These are phyloP conservation scores for Aquanectria penicillioides DNA, from an alignment of 2,329 filamentous ascomycete species.

Conservation along the genomic window DNA sequence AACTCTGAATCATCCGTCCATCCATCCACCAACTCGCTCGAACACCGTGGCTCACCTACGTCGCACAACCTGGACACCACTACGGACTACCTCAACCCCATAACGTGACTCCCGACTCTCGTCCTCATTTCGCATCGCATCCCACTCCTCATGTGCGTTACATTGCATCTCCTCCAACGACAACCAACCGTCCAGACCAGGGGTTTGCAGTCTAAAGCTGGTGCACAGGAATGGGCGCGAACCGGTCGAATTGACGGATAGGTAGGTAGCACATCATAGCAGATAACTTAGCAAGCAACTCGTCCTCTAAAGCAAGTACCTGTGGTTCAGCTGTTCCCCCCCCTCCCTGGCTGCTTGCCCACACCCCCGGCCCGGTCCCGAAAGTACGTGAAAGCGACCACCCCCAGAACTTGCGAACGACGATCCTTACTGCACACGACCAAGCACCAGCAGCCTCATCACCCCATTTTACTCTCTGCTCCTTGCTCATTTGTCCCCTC, in stretches of 20 bases:
- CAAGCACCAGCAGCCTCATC: slow-evolving; percentile 26
- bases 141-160: neutral
- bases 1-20: slow-evolving; percentile 8
- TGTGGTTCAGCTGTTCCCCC: slow-evolving; percentile 17
- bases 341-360: neutral
- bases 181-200: neutral
- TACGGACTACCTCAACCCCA: neutral
- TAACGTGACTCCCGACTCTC: too few relatives aligned
- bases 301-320: slow-evolving; percentile 25
- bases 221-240: neutral
- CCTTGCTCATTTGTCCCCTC: neutral
- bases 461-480: slow-evolving; percentile 19
- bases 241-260: neutral
- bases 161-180: slow-evolving; percentile 4
- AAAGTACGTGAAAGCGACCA: slow-evolving; percentile 6
- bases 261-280: too few relatives aligned
- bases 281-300: too few relatives aligned
- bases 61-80: neutral
- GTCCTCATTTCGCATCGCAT: too few relatives aligned
- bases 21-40: neutral
- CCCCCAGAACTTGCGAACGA: slow-evolving; percentile 26
- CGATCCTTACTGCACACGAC: slow-evolving; percentile 40
- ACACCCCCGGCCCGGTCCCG: slow-evolving; percentile 25
- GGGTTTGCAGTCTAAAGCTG: neutral
- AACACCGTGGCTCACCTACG: slow-evolving; percentile 1